Percentiles rank a stretch among this genome's conserved stretches.
phyloP scores from a whole-genome alignment of 306 rosid species.

The Dryas alaskensis region DNA sequence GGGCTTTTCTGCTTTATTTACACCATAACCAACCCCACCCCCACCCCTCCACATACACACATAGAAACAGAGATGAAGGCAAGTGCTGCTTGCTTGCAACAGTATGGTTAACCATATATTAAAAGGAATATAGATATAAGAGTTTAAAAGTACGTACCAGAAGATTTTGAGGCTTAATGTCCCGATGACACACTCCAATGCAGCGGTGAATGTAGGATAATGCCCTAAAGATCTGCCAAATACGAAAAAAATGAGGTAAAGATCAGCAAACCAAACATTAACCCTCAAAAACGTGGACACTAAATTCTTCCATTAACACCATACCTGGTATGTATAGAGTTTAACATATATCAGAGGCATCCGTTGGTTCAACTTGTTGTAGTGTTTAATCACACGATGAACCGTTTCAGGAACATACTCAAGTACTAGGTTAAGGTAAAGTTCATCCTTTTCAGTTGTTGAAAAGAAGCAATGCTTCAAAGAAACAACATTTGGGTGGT shows the following conservation, averaged over 20 bases:
- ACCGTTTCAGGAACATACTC: conserved; percentile 98
- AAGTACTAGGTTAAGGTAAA: conserved; percentile 90
- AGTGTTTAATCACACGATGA: conserved; percentile 94
- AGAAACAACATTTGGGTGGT: conserved; percentile 91
- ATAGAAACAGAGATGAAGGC: neutral
- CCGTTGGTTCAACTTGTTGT: conserved; percentile 93
- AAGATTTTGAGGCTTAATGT: conserved; percentile 95
- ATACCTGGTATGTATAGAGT: conserved; percentile 90
- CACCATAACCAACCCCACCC: neutral
- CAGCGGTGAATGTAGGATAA: conserved; percentile 88
- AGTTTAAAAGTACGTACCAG: conserved; percentile 46
- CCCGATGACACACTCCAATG: conserved; percentile 96
- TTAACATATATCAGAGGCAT: conserved; percentile 90
- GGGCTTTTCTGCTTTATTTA: neutral
- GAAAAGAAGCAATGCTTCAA: conserved; percentile 98
- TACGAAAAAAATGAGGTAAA: conserved; percentile 6
- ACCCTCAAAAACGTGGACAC: neutral
- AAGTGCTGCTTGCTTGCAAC: neutral
- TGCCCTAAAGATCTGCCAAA: conserved; percentile 84
- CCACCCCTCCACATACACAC: neutral
- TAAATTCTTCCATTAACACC: neutral
- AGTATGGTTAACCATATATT: neutral
- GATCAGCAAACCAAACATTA: conserved; percentile 6
- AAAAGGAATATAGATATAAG: neutral
- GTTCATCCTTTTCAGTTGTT: conserved; percentile 94